These are phyloP conservation scores for Alternaria burnsii DNA, from an alignment of 2,329 filamentous ascomycete genomes.

Conservation along the genomic window DNA sequence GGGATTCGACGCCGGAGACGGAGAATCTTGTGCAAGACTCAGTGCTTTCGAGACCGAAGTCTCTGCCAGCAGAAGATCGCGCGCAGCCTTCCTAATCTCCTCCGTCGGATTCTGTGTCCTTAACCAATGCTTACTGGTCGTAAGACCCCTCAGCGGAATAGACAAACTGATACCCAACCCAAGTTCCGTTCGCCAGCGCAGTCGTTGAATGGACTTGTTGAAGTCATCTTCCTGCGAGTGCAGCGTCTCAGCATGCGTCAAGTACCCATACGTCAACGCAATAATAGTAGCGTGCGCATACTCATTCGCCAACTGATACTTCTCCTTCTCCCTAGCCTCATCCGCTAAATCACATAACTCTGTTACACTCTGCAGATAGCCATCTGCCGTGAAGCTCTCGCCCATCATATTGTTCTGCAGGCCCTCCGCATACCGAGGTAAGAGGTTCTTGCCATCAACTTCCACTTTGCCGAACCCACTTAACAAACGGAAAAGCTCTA, in stretches of 20 bases:
- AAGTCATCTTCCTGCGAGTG: slow-evolving; percentile 35
- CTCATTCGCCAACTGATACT: slow-evolving; percentile 31
- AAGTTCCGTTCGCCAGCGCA: slow-evolving; percentile 44
- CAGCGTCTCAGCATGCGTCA: slow-evolving; percentile 39
- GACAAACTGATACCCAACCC: slow-evolving; percentile 33
- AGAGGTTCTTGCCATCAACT: slow-evolving; percentile 27
- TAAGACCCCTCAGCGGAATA: slow-evolving; percentile 18
- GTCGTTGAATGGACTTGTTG: slow-evolving; percentile 31
- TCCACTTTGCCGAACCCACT: slow-evolving; percentile 31
- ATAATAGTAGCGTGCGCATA: slow-evolving; percentile 39
- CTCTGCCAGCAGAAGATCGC: slow-evolving; percentile 35
- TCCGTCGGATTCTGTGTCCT: not conserved
- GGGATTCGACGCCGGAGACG: slow-evolving; percentile 37
- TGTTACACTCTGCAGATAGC: slow-evolving; percentile 29
- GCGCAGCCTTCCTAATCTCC: slow-evolving; percentile 20
- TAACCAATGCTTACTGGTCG: slow-evolving; percentile 26
- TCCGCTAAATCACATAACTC: slow-evolving; percentile 33
- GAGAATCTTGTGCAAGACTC: slow-evolving; percentile 38
- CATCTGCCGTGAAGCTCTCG: slow-evolving; percentile 18
- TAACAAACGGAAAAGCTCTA: slow-evolving; percentile 43
- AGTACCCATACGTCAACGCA: slow-evolving; percentile 43
- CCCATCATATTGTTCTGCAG: slow-evolving; percentile 32
- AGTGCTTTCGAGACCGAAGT: slow-evolving; percentile 34
- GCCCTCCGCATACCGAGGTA: slow-evolving; percentile 37
- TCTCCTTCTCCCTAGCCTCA: slow-evolving; percentile 20